phyloP scores from a whole-genome alignment of 2,329 filamentous ascomycete genomes.

The Xylariaceae sp. region DNA sequence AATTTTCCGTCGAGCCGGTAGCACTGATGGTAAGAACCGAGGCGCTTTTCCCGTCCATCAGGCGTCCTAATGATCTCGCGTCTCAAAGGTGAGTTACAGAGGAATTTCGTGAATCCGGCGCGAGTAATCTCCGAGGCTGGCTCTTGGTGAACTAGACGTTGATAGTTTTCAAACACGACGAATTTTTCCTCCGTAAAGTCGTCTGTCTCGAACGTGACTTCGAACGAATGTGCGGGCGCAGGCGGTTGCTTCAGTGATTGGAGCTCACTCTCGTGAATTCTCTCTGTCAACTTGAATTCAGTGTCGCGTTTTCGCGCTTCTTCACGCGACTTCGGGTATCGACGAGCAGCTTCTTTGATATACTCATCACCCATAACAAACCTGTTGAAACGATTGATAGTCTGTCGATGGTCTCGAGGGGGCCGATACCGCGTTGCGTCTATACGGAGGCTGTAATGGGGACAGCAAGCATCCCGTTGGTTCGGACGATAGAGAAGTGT shows the following conservation, averaged over 20 bases:
- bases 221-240: constrained; percentile 61
- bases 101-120: constrained; percentile 62
- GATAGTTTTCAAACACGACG: constrained; percentile 67
- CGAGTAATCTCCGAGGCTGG: constrained; percentile 52
- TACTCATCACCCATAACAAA: constrained; percentile 66
- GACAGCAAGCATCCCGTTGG: constrained; percentile 76
- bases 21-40: constrained; percentile 78
- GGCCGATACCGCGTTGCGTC: constrained; percentile 61
- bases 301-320: constrained; percentile 58
- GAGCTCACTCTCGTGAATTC: constrained; percentile 65
- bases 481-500: constrained; percentile 73
- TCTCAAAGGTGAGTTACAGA: constrained; percentile 65
- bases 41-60: constrained; percentile 47
- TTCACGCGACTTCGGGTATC: constrained; percentile 63
- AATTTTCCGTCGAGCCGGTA: constrained; percentile 72
- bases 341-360: constrained; percentile 55
- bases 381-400: constrained; percentile 70
- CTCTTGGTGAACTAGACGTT: constrained; percentile 67
- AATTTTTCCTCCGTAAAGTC: constrained; percentile 73
- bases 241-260: constrained; percentile 50
- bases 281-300: constrained; percentile 60
- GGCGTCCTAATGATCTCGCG: constrained; percentile 39
- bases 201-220: constrained; percentile 65
- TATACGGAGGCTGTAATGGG: constrained; percentile 79
- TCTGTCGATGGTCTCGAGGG: constrained; percentile 66